Percentiles rank a stretch among this genome's conserved stretches.
phyloP scores from a whole-genome alignment of 352 stramenopile genomes.

The Globisporangium barbulae region DNA sequence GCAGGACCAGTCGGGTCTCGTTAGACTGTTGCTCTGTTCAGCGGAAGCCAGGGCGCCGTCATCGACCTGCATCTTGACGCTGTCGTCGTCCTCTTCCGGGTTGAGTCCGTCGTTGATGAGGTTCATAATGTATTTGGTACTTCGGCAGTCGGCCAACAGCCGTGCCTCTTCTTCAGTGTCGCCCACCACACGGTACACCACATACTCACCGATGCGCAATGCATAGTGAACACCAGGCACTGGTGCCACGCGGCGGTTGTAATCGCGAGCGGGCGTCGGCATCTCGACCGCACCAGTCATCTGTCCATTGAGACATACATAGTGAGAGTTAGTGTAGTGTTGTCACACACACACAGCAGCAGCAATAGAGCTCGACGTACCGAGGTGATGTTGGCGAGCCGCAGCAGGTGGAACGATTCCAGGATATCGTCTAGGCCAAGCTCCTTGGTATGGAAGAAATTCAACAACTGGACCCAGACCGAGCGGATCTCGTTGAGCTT shows the following conservation, averaged over 20 bases:
- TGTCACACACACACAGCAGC: background rate
- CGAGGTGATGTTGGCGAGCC: slow-evolving; percentile 57
- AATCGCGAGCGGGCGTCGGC: slow-evolving; percentile 10
- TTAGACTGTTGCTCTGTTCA: background rate
- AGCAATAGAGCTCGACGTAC: slow-evolving; percentile 30
- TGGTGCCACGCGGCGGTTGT: slow-evolving; percentile 8
- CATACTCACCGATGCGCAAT: slow-evolving; percentile 42
- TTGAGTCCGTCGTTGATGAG: slow-evolving; percentile 68
- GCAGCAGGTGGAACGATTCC: slow-evolving; percentile 61
- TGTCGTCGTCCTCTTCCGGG: slow-evolving; percentile 35
- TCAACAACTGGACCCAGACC: slow-evolving; percentile 60
- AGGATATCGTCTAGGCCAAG: slow-evolving; percentile 38
- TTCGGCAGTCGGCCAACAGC: slow-evolving; percentile 42
- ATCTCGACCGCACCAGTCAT: slow-evolving; percentile 40
- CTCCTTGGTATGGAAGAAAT: slow-evolving; percentile 73
- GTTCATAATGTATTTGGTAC: slow-evolving; percentile 62
- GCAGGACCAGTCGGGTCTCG: slow-evolving; percentile 45
- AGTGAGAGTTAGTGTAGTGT: background rate
- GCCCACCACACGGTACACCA: slow-evolving; percentile 47
- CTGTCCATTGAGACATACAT: slow-evolving; percentile 17
- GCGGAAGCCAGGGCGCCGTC: slow-evolving; percentile 2
- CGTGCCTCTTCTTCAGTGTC: slow-evolving; percentile 47
- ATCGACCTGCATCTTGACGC: slow-evolving; percentile 39
- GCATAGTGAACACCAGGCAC: slow-evolving; percentile 25
- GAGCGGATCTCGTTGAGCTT: slow-evolving; percentile 50